Evolutionary conservation across 768 basidiomycete species (phyloP).

Genomic region (Scleroderma citrinum): DNA sequence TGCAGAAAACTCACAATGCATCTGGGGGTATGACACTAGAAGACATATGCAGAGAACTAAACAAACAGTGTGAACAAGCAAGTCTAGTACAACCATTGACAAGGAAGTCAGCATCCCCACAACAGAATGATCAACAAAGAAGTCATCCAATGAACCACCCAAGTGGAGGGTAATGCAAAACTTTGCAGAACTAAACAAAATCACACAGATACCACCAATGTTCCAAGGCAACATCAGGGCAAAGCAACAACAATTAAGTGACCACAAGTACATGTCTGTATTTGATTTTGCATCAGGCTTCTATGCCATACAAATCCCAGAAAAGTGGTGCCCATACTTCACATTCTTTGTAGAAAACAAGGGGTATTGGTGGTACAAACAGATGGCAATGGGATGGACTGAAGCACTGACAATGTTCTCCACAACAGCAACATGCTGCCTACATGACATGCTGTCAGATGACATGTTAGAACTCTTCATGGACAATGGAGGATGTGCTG

Average conservation of each 20-base stretch:
- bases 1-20: slow-evolving; percentile 30
- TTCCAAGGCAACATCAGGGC: slow-evolving; percentile 17
- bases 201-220: slow-evolving; percentile 8
- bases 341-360: too few species aligned
- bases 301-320: too few species aligned
- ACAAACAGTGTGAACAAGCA: slow-evolving; percentile 5
- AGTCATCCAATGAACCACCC: background rate
- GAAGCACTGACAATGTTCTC: too few species aligned
- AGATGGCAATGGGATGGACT: too few species aligned
- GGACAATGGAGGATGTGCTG: too few species aligned
- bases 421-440: too few species aligned
- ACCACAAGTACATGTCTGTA: slow-evolving; percentile 14
- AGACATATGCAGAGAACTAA: slow-evolving; percentile 29
- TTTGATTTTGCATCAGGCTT: slow-evolving; percentile 4
- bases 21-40: slow-evolving; percentile 23
- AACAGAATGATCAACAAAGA: background rate
- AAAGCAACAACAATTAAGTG: slow-evolving; percentile 12
- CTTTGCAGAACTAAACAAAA: background rate
- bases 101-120: background rate
- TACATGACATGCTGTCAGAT: too few species aligned
- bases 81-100: background rate
- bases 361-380: too few species aligned
- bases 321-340: too few species aligned
- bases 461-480: too few species aligned
- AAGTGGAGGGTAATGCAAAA: background rate